A percentile compares a stretch with the other conserved stretches of the same genome.
Conservation (phyloP, 805 yeast genomes). For the Clavispora asparagi region DNA sequence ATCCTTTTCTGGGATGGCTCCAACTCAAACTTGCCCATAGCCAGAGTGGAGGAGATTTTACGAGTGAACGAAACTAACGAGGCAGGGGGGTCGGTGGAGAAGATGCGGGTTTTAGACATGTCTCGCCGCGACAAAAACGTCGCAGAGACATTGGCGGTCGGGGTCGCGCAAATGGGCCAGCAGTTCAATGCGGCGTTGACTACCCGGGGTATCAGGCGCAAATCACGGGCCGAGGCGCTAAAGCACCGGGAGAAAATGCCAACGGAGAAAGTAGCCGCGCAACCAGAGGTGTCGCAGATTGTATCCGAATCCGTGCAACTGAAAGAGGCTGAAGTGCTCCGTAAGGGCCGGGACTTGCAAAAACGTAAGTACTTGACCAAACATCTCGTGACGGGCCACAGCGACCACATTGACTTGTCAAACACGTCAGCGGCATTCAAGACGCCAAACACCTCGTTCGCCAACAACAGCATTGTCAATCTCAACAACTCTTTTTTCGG, state of each 20-base stretch:
- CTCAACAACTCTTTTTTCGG: conserved; percentile 14
- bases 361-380: conserved; percentile 29
- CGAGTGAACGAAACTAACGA: conserved; percentile 7
- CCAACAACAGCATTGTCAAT: conserved; percentile 10
- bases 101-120: conserved; percentile 31
- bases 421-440: conserved; percentile 7
- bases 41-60: conserved; percentile 15
- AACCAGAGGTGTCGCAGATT: not conserved
- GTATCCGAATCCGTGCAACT: conserved; percentile 13
- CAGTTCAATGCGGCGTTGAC: conserved; percentile 27
- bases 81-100: conserved; percentile 12
- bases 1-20: conserved; percentile 39
- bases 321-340: conserved; percentile 21
- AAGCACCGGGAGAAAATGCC: not conserved
- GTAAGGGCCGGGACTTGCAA: conserved; percentile 24
- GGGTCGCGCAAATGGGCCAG: conserved; percentile 17
- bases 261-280: not conserved
- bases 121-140: conserved; percentile 20
- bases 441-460: conserved; percentile 11
- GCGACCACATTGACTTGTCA: conserved; percentile 9
- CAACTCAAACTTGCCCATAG: conserved; percentile 11
- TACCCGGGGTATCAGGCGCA: conserved; percentile 22
- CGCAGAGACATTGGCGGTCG: conserved; percentile 19
- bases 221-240: conserved; percentile 9
- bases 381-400: conserved; percentile 16